Conservation (phyloP, 2,329 filamentous ascomycete genomes). For the Dactylellina drechsleri region DNA sequence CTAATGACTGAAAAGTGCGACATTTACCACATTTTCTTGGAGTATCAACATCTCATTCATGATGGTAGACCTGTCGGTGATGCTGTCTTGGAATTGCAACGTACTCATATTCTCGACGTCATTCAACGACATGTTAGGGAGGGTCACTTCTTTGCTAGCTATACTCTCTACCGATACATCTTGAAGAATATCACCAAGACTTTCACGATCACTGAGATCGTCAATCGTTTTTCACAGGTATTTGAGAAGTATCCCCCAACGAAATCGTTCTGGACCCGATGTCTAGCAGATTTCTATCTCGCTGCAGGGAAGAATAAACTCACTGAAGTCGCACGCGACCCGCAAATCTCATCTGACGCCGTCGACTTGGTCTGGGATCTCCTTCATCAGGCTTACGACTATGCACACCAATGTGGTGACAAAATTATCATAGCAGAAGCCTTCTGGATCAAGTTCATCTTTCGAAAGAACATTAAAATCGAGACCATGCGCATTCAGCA, state of each 20-base stretch:
- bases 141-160: slow-evolving; percentile 30
- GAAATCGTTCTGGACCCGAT: slow-evolving; percentile 2
- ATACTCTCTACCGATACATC: slow-evolving; percentile 29
- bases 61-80: not conserved
- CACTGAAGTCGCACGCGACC: not conserved
- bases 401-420: slow-evolving; percentile 16
- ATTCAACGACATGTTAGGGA: slow-evolving; percentile 26
- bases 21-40: slow-evolving; percentile 23
- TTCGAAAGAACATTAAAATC: slow-evolving; percentile 15
- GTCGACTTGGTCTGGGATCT: slow-evolving; percentile 17
- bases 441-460: slow-evolving; percentile 13
- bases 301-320: slow-evolving; percentile 17
- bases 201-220: not conserved
- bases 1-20: slow-evolving; percentile 21
- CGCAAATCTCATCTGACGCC: not conserved
- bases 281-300: slow-evolving; percentile 25
- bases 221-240: not conserved
- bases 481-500: not conserved
- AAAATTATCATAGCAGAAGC: slow-evolving; percentile 20
- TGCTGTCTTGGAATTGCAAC: not conserved
- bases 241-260: slow-evolving; percentile 12
- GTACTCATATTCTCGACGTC: not conserved
- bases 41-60: slow-evolving; percentile 18
- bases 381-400: not conserved
- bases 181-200: slow-evolving; percentile 9